phyloP scores from a whole-genome alignment of 2,329 filamentous ascomycete species.

The Penicillium thymicola region DNA sequence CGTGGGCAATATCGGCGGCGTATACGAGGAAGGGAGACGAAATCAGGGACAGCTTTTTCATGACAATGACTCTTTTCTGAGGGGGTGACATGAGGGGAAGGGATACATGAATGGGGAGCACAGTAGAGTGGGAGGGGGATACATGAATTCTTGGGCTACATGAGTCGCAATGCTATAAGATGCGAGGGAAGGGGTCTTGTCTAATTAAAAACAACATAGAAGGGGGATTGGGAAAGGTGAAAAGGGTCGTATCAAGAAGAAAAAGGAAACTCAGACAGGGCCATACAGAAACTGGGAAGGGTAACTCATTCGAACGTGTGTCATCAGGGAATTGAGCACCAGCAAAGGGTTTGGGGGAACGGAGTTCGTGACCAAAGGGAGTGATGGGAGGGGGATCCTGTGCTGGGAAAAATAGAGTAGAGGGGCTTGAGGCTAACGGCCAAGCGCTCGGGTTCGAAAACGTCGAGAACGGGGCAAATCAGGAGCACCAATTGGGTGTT shows the following conservation, averaged over 20 bases:
- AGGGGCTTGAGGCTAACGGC: not conserved
- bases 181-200: conserved; percentile 30
- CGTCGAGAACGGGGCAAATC: not conserved
- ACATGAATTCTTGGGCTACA: conserved; percentile 41
- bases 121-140: conserved; percentile 35
- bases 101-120: conserved; percentile 28
- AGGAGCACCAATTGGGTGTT: not conserved
- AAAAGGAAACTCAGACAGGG: conserved; percentile 7
- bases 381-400: conserved; percentile 5
- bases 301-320: conserved; percentile 16
- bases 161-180: conserved; percentile 31
- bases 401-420: conserved; percentile 8
- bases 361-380: conserved; percentile 4
- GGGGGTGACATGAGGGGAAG: conserved; percentile 16
- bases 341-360: conserved; percentile 11
- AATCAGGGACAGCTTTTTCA: conserved; percentile 28
- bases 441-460: not conserved
- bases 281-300: conserved; percentile 9
- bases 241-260: conserved; percentile 22
- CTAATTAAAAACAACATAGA: conserved; percentile 37
- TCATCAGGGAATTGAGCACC: conserved; percentile 17
- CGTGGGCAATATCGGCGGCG: conserved; percentile 3
- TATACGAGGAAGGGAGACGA: conserved; percentile 19
- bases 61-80: conserved; percentile 34
- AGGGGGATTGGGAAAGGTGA: conserved; percentile 18